A percentile compares a stretch with the other conserved stretches of the same genome.
phyloP scores from a whole-genome alignment of 495 filamentous ascomycete species.

The Penicillium dipodomyicola region DNA sequence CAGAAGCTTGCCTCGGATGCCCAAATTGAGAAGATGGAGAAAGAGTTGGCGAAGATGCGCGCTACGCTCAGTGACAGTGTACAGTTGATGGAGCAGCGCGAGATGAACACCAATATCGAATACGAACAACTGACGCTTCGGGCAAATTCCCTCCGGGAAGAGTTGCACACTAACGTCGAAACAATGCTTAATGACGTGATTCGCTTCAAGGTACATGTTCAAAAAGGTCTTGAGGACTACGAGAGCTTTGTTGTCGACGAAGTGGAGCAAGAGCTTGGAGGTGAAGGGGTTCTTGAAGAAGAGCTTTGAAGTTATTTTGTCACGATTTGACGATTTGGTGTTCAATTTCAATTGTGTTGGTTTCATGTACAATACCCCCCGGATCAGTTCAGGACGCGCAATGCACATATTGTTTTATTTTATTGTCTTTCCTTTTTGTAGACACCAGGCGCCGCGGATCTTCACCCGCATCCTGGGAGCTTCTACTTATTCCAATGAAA shows the following conservation, averaged over 20 bases:
- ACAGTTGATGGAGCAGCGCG: slow-evolving; percentile 88
- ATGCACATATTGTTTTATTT: slow-evolving; percentile 3
- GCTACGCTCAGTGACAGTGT: slow-evolving; percentile 80
- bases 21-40: slow-evolving; percentile 98
- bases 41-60: slow-evolving; percentile 90
- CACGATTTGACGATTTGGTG: slow-evolving; percentile 11
- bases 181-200: slow-evolving; percentile 95
- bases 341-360: slow-evolving; percentile 7
- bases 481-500: no score
- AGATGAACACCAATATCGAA: slow-evolving; percentile 97
- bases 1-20: slow-evolving; percentile 85
- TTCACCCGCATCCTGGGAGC: no score
- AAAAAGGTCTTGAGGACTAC: slow-evolving; percentile 87
- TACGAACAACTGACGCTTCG: slow-evolving; percentile 87
- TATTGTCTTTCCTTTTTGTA: neutral
- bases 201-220: slow-evolving; percentile 96
- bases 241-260: slow-evolving; percentile 90
- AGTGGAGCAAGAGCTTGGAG: slow-evolving; percentile 76
- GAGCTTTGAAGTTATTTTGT: slow-evolving; percentile 28
- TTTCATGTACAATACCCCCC: slow-evolving; percentile 18
- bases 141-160: slow-evolving; percentile 82
- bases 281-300: slow-evolving; percentile 36
- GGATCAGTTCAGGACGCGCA: slow-evolving; percentile 10
- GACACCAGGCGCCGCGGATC: no score
- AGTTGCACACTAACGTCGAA: slow-evolving; percentile 93